Evolutionary conservation across 148 eudicot species (phyloP).

Genomic region (Chenopodium berlandieri): DNA sequence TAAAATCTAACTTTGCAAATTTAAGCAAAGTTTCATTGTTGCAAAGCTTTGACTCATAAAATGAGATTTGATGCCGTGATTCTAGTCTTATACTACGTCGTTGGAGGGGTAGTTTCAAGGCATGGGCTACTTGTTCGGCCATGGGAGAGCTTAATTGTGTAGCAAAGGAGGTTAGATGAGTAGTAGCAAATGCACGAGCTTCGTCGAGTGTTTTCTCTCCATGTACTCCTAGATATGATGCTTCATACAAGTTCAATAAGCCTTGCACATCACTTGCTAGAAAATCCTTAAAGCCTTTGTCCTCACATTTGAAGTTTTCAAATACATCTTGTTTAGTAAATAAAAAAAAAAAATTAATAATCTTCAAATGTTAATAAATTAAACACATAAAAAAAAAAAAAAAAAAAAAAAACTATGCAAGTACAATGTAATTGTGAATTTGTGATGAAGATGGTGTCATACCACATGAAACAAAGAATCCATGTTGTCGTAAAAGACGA

Average conservation of each 20-base stretch:
- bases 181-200: constrained; percentile 17
- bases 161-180: constrained; percentile 8
- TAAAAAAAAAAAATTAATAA: background rate
- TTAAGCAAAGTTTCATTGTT: constrained; percentile 22
- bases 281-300: constrained; percentile 16
- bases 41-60: constrained; percentile 29
- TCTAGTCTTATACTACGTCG: constrained; percentile 34
- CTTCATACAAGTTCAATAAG: constrained; percentile 27
- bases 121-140: constrained; percentile 11
- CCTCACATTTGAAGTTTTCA: constrained; percentile 14
- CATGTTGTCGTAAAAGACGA: constrained; percentile 40
- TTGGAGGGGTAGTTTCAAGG: constrained; percentile 35
- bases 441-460: background rate
- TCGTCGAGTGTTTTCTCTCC: constrained; percentile 25
- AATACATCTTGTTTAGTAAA: constrained; percentile 19
- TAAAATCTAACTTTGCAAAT: constrained; percentile 46
- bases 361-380: background rate
- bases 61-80: constrained; percentile 32
- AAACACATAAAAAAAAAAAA: too few species aligned
- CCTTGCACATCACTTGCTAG: constrained; percentile 24
- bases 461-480: constrained; percentile 30
- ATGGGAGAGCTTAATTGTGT: background rate
- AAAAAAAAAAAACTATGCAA: too few species aligned
- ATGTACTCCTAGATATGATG: constrained; percentile 20
- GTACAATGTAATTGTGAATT: background rate